Evolutionary conservation across 192 early-diverging fungal genomes (phyloP), one percentile per base, ranked within the genome.

Genomic region (Rhizoclosmatium globosum): DNA sequence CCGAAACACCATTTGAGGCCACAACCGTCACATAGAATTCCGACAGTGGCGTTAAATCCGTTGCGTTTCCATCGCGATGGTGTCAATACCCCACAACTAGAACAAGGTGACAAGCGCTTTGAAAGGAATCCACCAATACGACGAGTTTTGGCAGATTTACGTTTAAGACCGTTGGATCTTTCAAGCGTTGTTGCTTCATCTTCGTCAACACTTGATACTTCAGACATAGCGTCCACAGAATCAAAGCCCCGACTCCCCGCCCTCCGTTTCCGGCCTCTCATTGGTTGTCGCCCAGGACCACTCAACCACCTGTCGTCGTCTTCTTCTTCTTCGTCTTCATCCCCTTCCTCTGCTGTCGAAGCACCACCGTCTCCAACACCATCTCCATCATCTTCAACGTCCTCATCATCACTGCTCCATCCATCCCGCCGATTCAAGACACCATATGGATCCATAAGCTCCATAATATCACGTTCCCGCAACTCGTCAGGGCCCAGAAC

Each of bases 391-490:
- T 13, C 42, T 6, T 71, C 69, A 7, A 31, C 23, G 7, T 62
- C 60, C 9, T 62, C 60, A 7, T 62, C 60, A 7, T 62, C 60
- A 19, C 21, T 21, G 21, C 38, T 39, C 19, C 60, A 31, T 7
- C 9, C 21, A 7, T 4, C 9, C 23, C 11, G 7, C 60, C 15
- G 60, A 62, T 39, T 62, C 53, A 71, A 57, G 21, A 71, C 69
- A 11, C 70, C 70, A 47, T 79, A 79, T 4, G 78, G 78, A 42
- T 79, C 78, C 78, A 79, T 79, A 4, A 79, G 43, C 15, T 79
- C 69, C 31, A 39, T 11, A 15, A 23, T 60, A 58, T 79, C 71
- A 9, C 59, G 19, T 45, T 74, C 59, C 21, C 65, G 23, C 43
- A 39, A n/a, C 61, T 7, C 61, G 6, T 64, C 61, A 9, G 61